Evolutionary conservation across 73 alveolate genomes (phyloP), one percentile per base, ranked within the genome.

Genomic region (Durusdinium trenchii): DNA sequence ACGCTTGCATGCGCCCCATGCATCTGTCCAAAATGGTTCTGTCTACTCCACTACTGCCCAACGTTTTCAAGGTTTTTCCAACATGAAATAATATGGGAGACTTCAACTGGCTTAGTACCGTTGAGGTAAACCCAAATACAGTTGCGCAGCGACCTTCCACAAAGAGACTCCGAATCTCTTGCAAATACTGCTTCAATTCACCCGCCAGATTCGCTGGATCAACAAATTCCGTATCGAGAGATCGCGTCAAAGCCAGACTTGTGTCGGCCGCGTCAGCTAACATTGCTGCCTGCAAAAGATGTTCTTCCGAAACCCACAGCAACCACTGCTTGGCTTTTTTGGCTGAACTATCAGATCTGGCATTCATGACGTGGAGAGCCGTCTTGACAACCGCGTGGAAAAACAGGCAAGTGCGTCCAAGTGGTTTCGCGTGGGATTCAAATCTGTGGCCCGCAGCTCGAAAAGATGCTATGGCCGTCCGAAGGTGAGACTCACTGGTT

Each of bases 261-360:
- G 36, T 73, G 85, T 73, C 85, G 51, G 85, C 85, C 85, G 85
- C 85, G 36, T 73, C 85, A 73, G 85, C 85, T 50, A 73, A 40
- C 85, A 73, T 73, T 10, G 52, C 16, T 36, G 85, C 85, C 51
- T 40, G 85, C 28, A 73, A 32, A 35, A 73, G 54, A 36, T 73
- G 26, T 73, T 73, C 85, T 38, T 73, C 85, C 40, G 85, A 36
- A 10, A 73, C 10, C 85, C 85, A 73, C 32, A n/a, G 52, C 6
- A 73, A 50, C 85, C 85, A 73, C 48, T 47, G 52, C 14, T 50
- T 35, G 23, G 85, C 85, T 73, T 3, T 73, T 50, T 73, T 14
- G 51, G 52, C 85, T 3, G 36, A 6, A 4, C 10, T 73, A 50
- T 73, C 85, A 3, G 85, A 35, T 14, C 85, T 5, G 52, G 85